phyloP scores from a whole-genome alignment of 2,329 filamentous ascomycete species.

The Hymenoscyphus scutula region DNA sequence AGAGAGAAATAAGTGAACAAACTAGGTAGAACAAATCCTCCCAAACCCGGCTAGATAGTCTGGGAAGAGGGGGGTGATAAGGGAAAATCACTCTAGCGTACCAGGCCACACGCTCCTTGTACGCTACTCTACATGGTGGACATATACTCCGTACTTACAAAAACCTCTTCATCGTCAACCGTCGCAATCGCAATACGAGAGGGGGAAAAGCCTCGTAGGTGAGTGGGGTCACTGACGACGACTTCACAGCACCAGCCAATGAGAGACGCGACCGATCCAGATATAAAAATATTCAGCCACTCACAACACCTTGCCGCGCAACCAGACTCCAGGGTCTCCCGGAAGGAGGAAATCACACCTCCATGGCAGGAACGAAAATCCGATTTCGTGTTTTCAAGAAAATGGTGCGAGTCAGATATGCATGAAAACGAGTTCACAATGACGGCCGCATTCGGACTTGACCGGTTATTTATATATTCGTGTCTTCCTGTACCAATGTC shows the following conservation, averaged over 20 bases:
- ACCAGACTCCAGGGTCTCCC: background rate
- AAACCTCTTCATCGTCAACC: no score
- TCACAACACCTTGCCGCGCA: background rate
- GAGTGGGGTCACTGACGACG: background rate
- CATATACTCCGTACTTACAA: no score
- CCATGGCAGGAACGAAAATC: background rate
- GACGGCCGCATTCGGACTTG: no score
- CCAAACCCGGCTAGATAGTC: no score
- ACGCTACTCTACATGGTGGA: constrained; percentile 3
- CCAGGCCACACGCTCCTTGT: no score
- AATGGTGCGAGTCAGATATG: no score
- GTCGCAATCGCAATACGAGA: background rate
- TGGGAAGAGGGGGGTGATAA: background rate
- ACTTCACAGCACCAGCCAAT: background rate
- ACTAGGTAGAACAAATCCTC: no score
- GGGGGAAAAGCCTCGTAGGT: background rate
- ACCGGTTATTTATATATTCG: no score
- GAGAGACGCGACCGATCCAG: background rate
- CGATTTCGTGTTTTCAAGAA: background rate
- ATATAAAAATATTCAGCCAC: background rate
- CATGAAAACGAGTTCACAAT: no score
- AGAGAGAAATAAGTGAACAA: no score
- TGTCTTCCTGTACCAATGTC: no score
- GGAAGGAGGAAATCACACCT: background rate
- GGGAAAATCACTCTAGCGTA: no score